phyloP scores from a whole-genome alignment of 441 rosid genomes.

The Croton laevigatus region DNA sequence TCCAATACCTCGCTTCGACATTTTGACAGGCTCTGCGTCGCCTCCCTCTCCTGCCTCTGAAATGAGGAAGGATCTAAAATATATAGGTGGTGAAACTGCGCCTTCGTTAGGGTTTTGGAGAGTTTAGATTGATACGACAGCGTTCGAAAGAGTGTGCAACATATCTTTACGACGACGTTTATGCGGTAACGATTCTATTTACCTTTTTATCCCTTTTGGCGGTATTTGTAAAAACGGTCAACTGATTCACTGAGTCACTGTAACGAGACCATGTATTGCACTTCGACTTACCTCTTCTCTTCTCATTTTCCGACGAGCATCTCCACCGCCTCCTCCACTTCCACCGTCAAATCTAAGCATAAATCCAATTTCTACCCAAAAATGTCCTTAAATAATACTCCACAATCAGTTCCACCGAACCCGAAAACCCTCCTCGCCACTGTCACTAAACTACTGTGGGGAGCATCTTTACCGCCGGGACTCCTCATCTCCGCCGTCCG shows the following conservation, averaged over 20 bases:
- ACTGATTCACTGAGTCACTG: no score
- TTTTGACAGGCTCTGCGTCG: conserved; percentile 20
- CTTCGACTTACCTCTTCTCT: conserved; percentile 20
- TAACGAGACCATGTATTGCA: conserved; percentile 23
- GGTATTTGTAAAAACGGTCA: background rate
- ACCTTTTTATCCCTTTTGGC: background rate
- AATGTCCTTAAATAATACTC: conserved; percentile 37
- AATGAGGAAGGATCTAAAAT: background rate
- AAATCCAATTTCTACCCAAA: conserved; percentile 29
- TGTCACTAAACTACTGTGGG: conserved; percentile 70
- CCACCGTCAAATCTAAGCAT: background rate
- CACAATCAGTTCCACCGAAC: conserved; percentile 1
- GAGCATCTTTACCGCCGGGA: conserved; percentile 86
- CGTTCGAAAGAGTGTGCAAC: background rate
- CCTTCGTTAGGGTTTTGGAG: conserved; percentile 17
- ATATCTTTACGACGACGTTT: background rate
- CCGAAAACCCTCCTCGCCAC: conserved; percentile 35
- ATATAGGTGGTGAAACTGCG: background rate
- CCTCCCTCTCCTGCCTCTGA: background rate
- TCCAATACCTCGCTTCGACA: conserved; percentile 76
- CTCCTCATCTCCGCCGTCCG: conserved; percentile 78
- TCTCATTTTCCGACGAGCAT: conserved; percentile 17
- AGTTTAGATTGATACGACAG: background rate
- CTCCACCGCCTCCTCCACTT: conserved; percentile 3
- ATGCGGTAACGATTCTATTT: background rate